Evolutionary conservation across 2,329 filamentous ascomycete genomes (phyloP), one percentile per base, ranked within the genome.

Genomic region (Exophiala oligosperma): DNA sequence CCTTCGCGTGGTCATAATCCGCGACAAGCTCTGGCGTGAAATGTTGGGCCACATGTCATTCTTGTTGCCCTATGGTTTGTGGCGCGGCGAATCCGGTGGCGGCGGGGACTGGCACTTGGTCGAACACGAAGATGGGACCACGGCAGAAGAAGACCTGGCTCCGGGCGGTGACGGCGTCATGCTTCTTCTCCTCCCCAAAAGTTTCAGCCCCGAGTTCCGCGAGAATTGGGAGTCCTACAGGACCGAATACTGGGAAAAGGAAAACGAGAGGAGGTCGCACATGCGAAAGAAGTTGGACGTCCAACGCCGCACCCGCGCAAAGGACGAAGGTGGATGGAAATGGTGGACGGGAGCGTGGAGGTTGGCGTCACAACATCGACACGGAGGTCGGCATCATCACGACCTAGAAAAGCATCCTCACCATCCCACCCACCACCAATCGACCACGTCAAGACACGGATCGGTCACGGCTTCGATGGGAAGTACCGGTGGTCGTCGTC

Each of bases 171-270:
- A 97, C 74, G 90, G 93, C 70, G 88, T 99, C 67, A 94, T 96
- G 73, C 82, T 99, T 1, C 79, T 97, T 17, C 80, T 99, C 6
- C 83, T 97, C 9, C 91, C 94, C 1, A 99, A 99, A 71, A 92
- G 92, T 0, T 99, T 99, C 70, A 95, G 91, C 4, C 88, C 94
- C 0, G 91, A 91, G 48, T 99, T 99, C 70, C 84, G 94, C 21
- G 92, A 97, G 72, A 96, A 96, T 64, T 99, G 94, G 94, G 94
- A 99, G 70, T 81, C 93, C 14, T 99, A 95, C 74, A 84, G 94
- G 53, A 87, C 88, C 35, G 92, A 97, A 60, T 99, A 97, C 75
- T 99, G 94, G 94, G 93, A 97, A 67, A 87, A 87, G 61, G 94
- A 99, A 73, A 99, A 99, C 70, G 91, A 96, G 72, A 87, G 93